These are phyloP conservation scores for Cucurbita pepo DNA, from an alignment of 306 rosid genomes.

Conservation along the genomic window DNA sequence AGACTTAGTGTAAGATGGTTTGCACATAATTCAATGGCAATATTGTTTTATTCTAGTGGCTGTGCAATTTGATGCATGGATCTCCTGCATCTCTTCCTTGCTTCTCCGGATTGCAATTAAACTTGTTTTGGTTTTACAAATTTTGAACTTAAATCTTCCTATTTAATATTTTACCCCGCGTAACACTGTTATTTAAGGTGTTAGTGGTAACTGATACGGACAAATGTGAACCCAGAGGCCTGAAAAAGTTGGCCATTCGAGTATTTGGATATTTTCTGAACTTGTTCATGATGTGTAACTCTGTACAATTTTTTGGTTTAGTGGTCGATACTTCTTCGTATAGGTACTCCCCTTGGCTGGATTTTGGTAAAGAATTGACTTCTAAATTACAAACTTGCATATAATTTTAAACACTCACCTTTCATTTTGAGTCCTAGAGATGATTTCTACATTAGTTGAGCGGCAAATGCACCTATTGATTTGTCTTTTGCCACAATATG, in stretches of 20 bases:
- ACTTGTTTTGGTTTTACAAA: not conserved
- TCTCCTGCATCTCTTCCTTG: not conserved
- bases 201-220: not conserved
- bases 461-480: not conserved
- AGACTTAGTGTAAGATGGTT: not conserved
- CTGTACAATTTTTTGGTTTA: not conserved
- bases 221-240: not conserved
- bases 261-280: not conserved
- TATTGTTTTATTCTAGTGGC: not conserved
- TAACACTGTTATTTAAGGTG: not conserved
- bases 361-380: not conserved
- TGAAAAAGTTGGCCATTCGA: not conserved
- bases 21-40: not conserved
- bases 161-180: no score
- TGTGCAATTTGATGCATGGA: not conserved
- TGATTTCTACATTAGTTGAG: not conserved
- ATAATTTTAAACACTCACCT: not conserved
- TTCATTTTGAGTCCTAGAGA: not conserved
- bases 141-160: not conserved
- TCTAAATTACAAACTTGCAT: not conserved
- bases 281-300: not conserved
- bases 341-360: not conserved
- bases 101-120: not conserved
- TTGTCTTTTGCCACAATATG: not conserved
- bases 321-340: not conserved